These are phyloP conservation scores for Solanum clarkiae DNA, from an alignment of 257 asterid genomes.

Conservation along the genomic window DNA sequence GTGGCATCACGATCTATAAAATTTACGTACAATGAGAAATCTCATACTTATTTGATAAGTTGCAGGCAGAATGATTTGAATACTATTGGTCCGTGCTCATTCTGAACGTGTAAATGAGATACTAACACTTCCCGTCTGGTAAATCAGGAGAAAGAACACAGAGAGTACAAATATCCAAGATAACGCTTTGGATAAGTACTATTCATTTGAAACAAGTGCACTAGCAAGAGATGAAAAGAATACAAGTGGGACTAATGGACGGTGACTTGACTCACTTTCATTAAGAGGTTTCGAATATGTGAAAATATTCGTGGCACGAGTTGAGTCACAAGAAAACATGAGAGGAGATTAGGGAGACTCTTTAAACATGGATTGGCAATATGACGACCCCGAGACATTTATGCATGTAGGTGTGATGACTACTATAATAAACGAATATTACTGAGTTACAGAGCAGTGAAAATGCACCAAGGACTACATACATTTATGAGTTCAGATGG, in stretches of 20 bases:
- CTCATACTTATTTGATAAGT: neutral
- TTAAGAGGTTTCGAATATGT: neutral
- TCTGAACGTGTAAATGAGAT: neutral
- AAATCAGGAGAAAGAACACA: neutral
- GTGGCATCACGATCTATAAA: conserved; percentile 60
- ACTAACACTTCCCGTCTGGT: neutral
- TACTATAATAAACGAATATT: neutral
- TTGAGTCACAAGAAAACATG: neutral
- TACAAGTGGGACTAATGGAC: neutral
- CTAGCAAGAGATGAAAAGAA: neutral
- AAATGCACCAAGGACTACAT: conserved; percentile 14
- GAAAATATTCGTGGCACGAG: neutral
- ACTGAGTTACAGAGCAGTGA: neutral
- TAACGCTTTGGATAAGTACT: neutral
- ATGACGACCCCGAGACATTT: neutral
- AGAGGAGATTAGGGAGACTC: neutral
- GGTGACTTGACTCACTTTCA: neutral
- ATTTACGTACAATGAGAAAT: neutral
- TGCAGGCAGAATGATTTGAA: neutral
- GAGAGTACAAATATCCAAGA: neutral
- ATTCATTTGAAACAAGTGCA: neutral
- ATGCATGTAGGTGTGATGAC: neutral
- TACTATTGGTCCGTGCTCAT: neutral
- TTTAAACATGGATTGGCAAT: neutral
- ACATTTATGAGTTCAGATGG: conserved; percentile 79